These are phyloP conservation scores for Hibiscus mutabilis DNA, from an alignment of 345 rosid species.

Conservation along the genomic window DNA sequence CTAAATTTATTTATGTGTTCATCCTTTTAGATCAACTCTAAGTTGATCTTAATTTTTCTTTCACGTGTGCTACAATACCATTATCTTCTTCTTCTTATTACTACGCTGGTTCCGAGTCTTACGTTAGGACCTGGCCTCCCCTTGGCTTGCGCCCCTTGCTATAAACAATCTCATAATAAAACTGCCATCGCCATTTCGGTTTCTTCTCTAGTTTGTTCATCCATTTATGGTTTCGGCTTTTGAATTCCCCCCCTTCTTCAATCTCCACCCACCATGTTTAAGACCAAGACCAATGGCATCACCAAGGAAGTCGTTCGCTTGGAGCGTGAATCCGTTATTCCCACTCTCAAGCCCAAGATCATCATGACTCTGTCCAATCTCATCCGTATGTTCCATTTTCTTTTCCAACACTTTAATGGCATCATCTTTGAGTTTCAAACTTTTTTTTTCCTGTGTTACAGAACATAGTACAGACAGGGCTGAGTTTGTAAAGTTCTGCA, in stretches of 20 bases:
- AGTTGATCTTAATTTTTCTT: too few species aligned
- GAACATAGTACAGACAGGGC: conserved; percentile 59
- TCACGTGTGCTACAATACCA: too few species aligned
- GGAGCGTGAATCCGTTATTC: conserved; percentile 90
- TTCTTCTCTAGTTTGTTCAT: background rate
- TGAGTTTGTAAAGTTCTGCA: conserved; percentile 84
- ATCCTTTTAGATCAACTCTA: too few species aligned
- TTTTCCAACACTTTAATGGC: background rate
- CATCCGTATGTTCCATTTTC: conserved; percentile 39
- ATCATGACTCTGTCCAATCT: conserved; percentile 91
- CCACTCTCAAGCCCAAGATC: conserved; percentile 84
- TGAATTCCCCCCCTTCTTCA: background rate
- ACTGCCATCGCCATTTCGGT: background rate
- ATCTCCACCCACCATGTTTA: background rate
- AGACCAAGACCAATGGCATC: conserved; percentile 12
- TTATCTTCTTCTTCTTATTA: background rate
- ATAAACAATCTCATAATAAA: background rate
- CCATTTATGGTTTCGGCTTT: too few species aligned
- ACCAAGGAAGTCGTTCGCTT: conserved; percentile 67
- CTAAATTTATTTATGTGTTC: too few species aligned
- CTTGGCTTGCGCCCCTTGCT: background rate
- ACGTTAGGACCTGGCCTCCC: background rate
- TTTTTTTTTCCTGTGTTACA: conserved; percentile 21
- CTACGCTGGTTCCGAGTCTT: background rate
- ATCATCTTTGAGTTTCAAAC: background rate